Conservation (phyloP, 73 alveolate species). For the Uronychia binucleata region DNA sequence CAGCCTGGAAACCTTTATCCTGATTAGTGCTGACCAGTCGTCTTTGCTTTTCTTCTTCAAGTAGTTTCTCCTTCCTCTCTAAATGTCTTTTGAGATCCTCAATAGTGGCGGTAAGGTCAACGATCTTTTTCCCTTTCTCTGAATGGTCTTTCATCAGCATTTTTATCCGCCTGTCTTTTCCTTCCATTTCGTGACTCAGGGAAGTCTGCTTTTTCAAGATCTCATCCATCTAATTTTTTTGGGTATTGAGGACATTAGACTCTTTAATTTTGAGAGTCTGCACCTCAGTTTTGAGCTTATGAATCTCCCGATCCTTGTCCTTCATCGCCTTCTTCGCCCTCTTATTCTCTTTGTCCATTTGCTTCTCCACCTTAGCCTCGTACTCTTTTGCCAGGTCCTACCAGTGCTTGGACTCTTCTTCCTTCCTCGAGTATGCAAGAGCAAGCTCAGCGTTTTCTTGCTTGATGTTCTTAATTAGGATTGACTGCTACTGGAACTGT, state of each 20-base stretch:
- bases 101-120: slow-evolving; percentile 1
- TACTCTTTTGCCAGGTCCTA: slow-evolving; percentile 8
- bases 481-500: slow-evolving; percentile 29
- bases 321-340: neutral
- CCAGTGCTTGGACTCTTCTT: slow-evolving; percentile 37
- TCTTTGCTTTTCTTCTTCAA: slow-evolving; percentile 12
- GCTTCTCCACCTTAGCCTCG: neutral
- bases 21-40: neutral
- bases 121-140: neutral
- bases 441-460: slow-evolving; percentile 50
- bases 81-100: slow-evolving; percentile 18
- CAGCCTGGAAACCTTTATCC: neutral
- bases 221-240: neutral
- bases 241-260: neutral
- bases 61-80: neutral
- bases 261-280: neutral
- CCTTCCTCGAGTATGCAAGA: slow-evolving; percentile 23
- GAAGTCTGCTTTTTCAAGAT: neutral
- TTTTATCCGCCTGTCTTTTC: neutral
- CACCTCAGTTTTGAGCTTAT: slow-evolving; percentile 14
- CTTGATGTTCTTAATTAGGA: slow-evolving; percentile 15
- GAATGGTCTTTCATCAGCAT: neutral
- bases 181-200: neutral
- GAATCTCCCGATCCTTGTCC: slow-evolving; percentile 20
- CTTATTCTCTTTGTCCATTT: neutral